Percentiles rank a stretch among this genome's conserved stretches.
Evolutionary conservation across 345 rosid genomes (phyloP).

Genomic region (Salix exigua): DNA sequence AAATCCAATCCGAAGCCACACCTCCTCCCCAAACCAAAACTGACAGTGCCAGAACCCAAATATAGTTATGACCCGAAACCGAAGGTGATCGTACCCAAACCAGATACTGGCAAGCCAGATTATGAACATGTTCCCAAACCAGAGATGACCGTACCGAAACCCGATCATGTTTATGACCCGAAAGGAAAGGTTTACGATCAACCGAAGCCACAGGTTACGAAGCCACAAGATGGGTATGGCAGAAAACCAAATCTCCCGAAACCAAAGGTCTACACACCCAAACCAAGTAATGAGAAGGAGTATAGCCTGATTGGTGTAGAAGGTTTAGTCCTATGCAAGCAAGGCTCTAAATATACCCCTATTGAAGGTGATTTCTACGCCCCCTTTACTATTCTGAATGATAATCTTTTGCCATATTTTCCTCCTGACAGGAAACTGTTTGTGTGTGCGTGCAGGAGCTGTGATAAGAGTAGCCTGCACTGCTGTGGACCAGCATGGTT

Average conservation of each 20-base stretch:
- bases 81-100: background rate
- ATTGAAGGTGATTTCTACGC: conserved; percentile 7
- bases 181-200: background rate
- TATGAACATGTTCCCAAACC: background rate
- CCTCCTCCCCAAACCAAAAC: background rate
- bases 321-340: conserved; percentile 6
- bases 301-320: background rate
- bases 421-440: background rate
- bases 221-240: background rate
- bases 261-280: background rate
- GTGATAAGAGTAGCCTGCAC: conserved; percentile 14
- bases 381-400: background rate
- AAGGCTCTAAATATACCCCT: conserved; percentile 7
- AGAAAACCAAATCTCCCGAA: background rate
- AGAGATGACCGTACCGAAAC: background rate
- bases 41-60: background rate
- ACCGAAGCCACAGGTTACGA: background rate
- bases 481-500: conserved; percentile 8
- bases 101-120: background rate
- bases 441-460: conserved; percentile 10
- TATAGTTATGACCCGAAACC: background rate
- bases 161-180: background rate
- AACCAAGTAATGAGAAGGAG: background rate
- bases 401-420: too few relatives aligned
- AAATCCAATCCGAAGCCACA: background rate